phyloP scores from a whole-genome alignment of 768 basidiomycete species.

The Kwoniella europaea region DNA sequence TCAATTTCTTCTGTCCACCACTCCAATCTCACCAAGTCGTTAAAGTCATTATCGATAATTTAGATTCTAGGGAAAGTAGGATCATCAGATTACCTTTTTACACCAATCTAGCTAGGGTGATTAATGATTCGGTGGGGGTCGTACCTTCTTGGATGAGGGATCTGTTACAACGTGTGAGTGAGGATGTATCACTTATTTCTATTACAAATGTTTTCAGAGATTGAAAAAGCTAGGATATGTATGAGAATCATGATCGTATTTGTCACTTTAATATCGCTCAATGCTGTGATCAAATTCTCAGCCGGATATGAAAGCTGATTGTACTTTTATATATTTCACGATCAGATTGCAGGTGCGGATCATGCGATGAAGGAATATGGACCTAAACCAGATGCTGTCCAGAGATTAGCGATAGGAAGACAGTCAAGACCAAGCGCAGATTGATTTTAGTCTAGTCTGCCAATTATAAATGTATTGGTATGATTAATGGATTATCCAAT shows the following conservation, averaged over 20 bases:
- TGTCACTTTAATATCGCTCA: too few species aligned
- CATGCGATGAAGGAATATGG: conserved; percentile 65
- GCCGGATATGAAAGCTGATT: too few species aligned
- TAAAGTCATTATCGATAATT: conserved; percentile 76
- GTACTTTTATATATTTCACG: background rate
- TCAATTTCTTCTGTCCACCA: conserved; percentile 77
- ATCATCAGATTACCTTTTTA: conserved; percentile 68
- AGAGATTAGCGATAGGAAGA: conserved; percentile 29
- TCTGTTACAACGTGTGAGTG: conserved; percentile 72
- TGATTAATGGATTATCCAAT: background rate
- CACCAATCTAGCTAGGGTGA: conserved; percentile 39
- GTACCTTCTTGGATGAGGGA: conserved; percentile 61
- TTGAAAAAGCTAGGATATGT: background rate
- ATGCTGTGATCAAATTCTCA: too few species aligned
- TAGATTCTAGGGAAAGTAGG: conserved; percentile 79
- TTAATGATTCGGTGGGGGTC: conserved; percentile 35
- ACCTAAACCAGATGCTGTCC: conserved; percentile 47
- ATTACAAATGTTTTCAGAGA: background rate
- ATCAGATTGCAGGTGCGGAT: conserved; percentile 71
- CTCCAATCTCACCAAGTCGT: conserved; percentile 75
- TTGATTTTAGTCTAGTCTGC: too few species aligned
- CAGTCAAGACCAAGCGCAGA: background rate
- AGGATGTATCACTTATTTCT: background rate
- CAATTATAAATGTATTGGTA: background rate
- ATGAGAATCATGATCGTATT: too few species aligned